A percentile compares a stretch with the other conserved stretches of the same genome.
These are phyloP conservation scores for Candida dubliniensis DNA, from an alignment of 1,139 yeast species.

Conservation along the genomic window DNA sequence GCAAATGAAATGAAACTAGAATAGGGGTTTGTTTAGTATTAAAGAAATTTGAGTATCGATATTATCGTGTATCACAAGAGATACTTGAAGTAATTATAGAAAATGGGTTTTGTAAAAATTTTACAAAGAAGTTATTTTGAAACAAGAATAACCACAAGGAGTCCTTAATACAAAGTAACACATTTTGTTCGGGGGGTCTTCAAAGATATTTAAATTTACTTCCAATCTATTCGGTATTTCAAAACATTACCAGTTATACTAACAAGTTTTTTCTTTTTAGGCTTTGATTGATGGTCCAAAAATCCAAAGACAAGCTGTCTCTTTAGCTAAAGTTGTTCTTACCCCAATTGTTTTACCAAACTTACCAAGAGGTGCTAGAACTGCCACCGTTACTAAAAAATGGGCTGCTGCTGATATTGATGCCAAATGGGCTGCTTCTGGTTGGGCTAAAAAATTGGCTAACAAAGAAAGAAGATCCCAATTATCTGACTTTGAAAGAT, in stretches of 20 bases:
- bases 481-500: constrained; percentile 97
- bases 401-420: constrained; percentile 91
- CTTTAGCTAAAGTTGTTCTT: constrained; percentile 85
- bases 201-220: not conserved
- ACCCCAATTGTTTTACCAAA: constrained; percentile 85
- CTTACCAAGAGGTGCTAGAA: constrained; percentile 94
- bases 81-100: too few relatives aligned
- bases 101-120: too few relatives aligned
- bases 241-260: constrained; percentile 17
- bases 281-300: constrained; percentile 96
- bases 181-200: not conserved
- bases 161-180: not conserved
- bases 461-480: constrained; percentile 89
- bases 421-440: constrained; percentile 87
- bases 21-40: too few relatives aligned
- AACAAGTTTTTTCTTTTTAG: constrained; percentile 36
- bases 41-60: too few relatives aligned
- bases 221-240: not conserved
- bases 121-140: too few relatives aligned
- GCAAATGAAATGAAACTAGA: too few relatives aligned
- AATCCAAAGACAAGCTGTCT: constrained; percentile 88
- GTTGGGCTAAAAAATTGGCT: constrained; percentile 98
- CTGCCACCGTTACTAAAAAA: constrained; percentile 83
- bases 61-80: too few relatives aligned
- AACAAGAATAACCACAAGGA: not conserved